Base-by-base conservation (phyloP, 148 eudicot species). In the Fagopyrum esculentum region DNA sequence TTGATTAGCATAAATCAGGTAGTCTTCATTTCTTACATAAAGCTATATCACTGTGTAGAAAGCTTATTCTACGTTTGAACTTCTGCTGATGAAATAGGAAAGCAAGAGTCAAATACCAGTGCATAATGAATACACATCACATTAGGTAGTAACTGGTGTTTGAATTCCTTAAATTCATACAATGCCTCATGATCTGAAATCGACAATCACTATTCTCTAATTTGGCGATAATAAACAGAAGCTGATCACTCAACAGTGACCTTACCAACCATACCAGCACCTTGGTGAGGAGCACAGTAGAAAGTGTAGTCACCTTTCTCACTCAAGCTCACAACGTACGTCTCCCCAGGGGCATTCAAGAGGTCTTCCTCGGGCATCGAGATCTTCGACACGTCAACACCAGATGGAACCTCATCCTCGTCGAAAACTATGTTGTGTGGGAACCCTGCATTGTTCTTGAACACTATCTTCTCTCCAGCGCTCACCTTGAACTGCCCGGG, bases 211-310 rank as follows among this genome's bases (percentile, higher is more conserved):
- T 26, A 59, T 19, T 43, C 45, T 63, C 44, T 7, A 11, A 26
- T 43, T 10, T 22, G 26, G 26, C 26, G 43, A 26, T 26, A 63
- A 63, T 4, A 29, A 10, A 29, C 69, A 63, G 1, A 61, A 6
- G 44, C 11, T 8, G 40, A 60, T 63, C 69, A 93, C 75, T 88
- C 90, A 35, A 95, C 98, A 60, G 93, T 92, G 44, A 95, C 87
- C 74, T 83, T 87, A n/a, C 97, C 99, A 8, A 82, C 84, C 99
- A 95, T 95, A 63, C 98, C 97, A 78, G 98, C 98, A n/a, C 98
- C 98, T 73, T 86, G 90, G 84, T 95, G 98, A 51, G 97, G 98
- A 0, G 96, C 59, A 72, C 98, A 95, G 85, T 89, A 92, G 81
- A 92, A 86, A 52, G 77, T 77, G 87, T 95, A 95, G 52, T 93